Base-by-base conservation (phyloP, 441 rosid species). In the Adansonia rubrostipa region DNA sequence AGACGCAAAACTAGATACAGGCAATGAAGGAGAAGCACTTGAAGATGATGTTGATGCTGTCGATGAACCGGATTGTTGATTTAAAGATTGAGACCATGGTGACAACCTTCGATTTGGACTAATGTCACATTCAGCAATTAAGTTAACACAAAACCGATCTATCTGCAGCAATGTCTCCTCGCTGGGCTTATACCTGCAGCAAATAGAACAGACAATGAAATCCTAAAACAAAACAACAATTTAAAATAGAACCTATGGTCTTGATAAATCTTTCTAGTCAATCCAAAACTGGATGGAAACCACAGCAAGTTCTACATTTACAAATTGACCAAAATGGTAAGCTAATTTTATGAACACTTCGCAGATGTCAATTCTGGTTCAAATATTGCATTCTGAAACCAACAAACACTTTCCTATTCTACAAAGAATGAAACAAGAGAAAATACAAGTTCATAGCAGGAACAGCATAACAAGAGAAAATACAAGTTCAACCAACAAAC, bases 151-250 rank as follows among this genome's bases (percentile, higher is more conserved):
- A 84, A 97, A 97, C 62, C 93, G 88, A 83, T 97, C 99, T 76
- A 97, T 93, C 85, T 89, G 99, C 82, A 89, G 87, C 76, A 95
- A 82, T 28, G 96, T 93, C 85, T 95, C 99, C 87, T 97, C 99
- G 9, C 93, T 85, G 68, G 99, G 99, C 85, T 89, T 95, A 88
- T 92, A 97, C 85, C 99, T 97, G 92, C 86, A 87, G 76, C 54
- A 78, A 44, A 56, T 71, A 19, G 20, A 69, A 71, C 54, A 77
- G 69, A 79, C 33, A 51, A 73, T 73, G 63, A 76, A 73, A 69
- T 75, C 71, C 54, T 76, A 68, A 80, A 61, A 40, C 15, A 73
- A 72, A 77, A 58, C 17, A 56, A 66, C 17, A 73, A 57, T 10
- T 56, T 56, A 53, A 72, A 42, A 73, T 40, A 73, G 54, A 53